A percentile compares a stretch with the other conserved stretches of the same genome.
phyloP scores from a whole-genome alignment of 2,329 filamentous ascomycete species.

The Sordariomycetes sp. region DNA sequence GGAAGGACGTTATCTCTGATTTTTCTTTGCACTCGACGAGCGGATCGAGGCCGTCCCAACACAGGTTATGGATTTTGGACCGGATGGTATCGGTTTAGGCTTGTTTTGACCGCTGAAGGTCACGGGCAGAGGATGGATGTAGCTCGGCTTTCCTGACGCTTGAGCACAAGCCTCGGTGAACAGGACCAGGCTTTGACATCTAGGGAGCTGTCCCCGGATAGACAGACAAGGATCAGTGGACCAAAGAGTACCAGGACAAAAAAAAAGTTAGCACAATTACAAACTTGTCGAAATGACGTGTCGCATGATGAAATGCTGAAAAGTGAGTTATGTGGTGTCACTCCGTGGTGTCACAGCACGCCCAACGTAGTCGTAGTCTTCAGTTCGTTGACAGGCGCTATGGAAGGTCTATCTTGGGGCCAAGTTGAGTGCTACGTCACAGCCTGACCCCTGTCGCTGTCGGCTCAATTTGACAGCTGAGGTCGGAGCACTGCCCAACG shows the following conservation, averaged over 20 bases:
- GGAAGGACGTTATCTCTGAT: constrained; percentile 23
- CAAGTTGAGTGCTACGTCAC: too few species aligned
- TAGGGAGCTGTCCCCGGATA: neutral
- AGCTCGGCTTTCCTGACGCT: too few species aligned
- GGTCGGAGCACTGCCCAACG: too few species aligned
- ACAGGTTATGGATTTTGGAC: constrained; percentile 25
- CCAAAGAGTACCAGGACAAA: constrained; percentile 29
- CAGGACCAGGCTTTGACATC: constrained; percentile 1
- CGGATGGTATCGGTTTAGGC: constrained; percentile 18
- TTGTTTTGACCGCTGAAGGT: neutral
- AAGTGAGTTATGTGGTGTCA: too few species aligned
- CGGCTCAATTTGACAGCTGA: too few species aligned
- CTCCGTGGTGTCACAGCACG: too few species aligned
- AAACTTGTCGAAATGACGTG: too few species aligned
- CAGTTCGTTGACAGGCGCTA: too few species aligned
- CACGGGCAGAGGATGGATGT: neutral
- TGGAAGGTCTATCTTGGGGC: too few species aligned
- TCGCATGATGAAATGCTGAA: too few species aligned
- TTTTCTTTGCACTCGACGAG: constrained; percentile 9
- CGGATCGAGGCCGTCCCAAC: constrained; percentile 21
- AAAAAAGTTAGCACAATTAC: constrained; percentile 24
- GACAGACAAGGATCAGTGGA: constrained; percentile 20
- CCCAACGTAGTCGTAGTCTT: too few species aligned
- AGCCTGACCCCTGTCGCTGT: too few species aligned
- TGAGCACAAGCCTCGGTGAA: neutral